Conservation (phyloP, 148 eudicot species). For the Rhododendron ferrugineum region DNA sequence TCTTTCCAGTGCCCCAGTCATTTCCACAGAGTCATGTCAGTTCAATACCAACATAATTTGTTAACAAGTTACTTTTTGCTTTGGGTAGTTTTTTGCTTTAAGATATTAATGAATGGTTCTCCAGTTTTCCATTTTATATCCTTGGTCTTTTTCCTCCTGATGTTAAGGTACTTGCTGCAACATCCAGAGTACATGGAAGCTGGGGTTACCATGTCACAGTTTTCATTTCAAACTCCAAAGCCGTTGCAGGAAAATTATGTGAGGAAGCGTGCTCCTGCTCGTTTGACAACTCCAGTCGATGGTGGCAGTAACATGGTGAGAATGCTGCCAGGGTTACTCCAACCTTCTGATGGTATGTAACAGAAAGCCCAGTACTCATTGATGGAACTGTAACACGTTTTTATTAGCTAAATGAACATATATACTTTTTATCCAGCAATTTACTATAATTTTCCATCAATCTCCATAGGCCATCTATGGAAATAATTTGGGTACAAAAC, state of each 20-base stretch:
- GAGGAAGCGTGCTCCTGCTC: constrained; percentile 49
- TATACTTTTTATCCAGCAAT: too few relatives aligned
- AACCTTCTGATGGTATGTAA: constrained; percentile 34
- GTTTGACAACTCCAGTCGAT: constrained; percentile 9
- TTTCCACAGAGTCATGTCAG: neutral
- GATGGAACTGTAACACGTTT: neutral
- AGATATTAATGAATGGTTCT: neutral
- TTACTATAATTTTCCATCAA: too few relatives aligned
- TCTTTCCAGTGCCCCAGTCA: neutral
- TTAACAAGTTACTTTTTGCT: neutral
- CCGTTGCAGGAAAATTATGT: constrained; percentile 89
- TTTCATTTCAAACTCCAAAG: constrained; percentile 84
- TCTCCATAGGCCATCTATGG: too few relatives aligned
- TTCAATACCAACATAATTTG: neutral
- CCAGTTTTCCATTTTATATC: neutral
- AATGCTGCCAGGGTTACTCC: neutral
- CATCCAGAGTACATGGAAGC: constrained; percentile 52
- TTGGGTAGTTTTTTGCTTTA: neutral
- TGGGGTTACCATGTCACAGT: constrained; percentile 62
- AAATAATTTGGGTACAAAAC: too few relatives aligned
- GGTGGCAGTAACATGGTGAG: neutral
- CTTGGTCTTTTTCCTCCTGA: neutral
- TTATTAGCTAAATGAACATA: neutral
- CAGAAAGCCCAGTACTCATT: neutral
- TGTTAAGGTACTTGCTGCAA: constrained; percentile 60